Percentiles rank a stretch among this genome's conserved stretches.
These are phyloP conservation scores for Colletotrichum godetiae DNA, from an alignment of 2,329 filamentous ascomycete genomes.

Conservation along the genomic window DNA sequence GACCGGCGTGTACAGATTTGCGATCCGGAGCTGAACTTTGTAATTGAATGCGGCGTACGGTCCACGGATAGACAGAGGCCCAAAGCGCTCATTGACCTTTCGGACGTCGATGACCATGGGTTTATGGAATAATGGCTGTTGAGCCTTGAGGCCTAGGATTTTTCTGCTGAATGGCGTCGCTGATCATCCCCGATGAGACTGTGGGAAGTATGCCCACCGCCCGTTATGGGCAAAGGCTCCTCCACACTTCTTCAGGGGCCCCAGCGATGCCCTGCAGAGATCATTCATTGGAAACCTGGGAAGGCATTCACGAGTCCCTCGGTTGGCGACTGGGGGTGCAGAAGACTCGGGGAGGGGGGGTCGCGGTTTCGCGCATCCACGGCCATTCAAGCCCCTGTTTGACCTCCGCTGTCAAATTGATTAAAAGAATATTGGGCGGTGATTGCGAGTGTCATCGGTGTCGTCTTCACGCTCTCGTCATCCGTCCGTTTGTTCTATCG, in stretches of 20 bases:
- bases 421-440: conserved; percentile 8
- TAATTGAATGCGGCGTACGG: neutral
- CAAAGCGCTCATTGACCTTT: conserved; percentile 8
- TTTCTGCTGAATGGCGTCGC: conserved; percentile 19
- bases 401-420: conserved; percentile 23
- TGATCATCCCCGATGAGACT: conserved; percentile 30
- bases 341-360: neutral
- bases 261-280: conserved; percentile 28
- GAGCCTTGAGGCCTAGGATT: conserved; percentile 6
- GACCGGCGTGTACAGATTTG: neutral
- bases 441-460: neutral
- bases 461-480: neutral
- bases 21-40: neutral
- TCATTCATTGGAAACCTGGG: conserved; percentile 27
- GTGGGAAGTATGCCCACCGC: conserved; percentile 5
- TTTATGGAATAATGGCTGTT: neutral
- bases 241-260: conserved; percentile 25
- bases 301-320: conserved; percentile 21
- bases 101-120: neutral
- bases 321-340: conserved; percentile 3
- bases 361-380: conserved; percentile 18
- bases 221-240: conserved; percentile 28
- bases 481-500: conserved; percentile 2
- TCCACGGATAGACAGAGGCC: neutral
- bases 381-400: conserved; percentile 9